A percentile compares a stretch with the other conserved stretches of the same genome.
phyloP scores from a whole-genome alignment of 495 filamentous ascomycete species.

The Talaromyces thailandensis region DNA sequence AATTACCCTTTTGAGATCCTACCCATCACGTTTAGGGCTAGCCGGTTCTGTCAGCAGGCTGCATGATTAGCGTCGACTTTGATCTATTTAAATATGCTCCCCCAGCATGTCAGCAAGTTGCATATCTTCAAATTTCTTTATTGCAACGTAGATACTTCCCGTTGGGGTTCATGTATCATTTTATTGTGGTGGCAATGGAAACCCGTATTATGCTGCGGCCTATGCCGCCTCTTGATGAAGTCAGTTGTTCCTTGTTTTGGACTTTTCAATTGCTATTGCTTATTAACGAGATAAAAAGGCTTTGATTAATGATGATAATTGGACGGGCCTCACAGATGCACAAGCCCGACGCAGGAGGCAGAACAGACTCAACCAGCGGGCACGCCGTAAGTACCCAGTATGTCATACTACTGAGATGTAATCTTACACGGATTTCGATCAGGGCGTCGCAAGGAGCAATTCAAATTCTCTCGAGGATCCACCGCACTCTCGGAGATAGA shows the following conservation, averaged over 20 bases:
- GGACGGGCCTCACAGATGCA: slow-evolving; percentile 14
- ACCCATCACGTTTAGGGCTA: background rate
- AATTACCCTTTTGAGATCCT: background rate
- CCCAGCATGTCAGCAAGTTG: background rate
- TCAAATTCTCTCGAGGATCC: background rate
- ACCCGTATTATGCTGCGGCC: background rate
- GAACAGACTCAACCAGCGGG: slow-evolving; percentile 14
- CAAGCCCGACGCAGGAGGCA: slow-evolving; percentile 10
- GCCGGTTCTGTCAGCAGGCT: background rate
- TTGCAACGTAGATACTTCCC: background rate
- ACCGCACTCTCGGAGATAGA: background rate
- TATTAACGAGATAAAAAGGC: background rate
- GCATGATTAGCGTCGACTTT: background rate
- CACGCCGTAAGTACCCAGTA: slow-evolving; percentile 6
- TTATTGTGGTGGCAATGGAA: background rate
- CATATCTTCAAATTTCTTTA: background rate
- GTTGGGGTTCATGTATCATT: background rate
- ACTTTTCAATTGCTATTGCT: background rate
- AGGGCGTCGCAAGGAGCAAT: slow-evolving; percentile 1
- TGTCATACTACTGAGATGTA: background rate
- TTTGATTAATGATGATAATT: slow-evolving; percentile 12
- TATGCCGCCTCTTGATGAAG: background rate
- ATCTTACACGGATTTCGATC: background rate
- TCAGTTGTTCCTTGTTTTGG: background rate
- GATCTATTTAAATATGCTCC: background rate